Base-by-base conservation (phyloP, 306 rosid genomes). In the Rosa rugosa region DNA sequence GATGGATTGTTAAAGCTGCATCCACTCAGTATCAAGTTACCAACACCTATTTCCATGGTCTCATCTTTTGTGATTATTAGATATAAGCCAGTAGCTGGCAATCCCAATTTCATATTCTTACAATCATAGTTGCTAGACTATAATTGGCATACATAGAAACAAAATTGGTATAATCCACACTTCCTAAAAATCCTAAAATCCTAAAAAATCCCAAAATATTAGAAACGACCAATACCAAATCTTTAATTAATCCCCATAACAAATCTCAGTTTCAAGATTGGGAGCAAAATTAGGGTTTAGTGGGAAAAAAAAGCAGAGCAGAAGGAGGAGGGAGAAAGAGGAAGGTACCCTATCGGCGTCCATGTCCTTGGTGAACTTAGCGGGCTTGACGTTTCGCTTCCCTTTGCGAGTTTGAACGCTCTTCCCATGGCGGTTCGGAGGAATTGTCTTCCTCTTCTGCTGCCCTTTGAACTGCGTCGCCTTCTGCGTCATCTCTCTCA, bases 381-480 rank as follows among this genome's bases (percentile, higher is more conserved):
- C 77, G 1, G 98, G 97, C 88, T 94, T 94, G 38, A 94, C 78
- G 49, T 59, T 72, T 81, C 92, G 88, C 89, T 85, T 94, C 70
- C 98, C 98, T 82, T 94, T 94, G 69, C 96, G 96, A 79, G 71
- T 86, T 1, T 20, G 82, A 66, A 89, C 83, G 9, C 22, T 75
- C 79, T 94, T 94, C 10, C 98, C 98, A 83, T 94, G 98, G 69
- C 96, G 96, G 78, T 73, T 94, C 65, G 91, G 88, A 74, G 94
- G 89, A 57, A 92, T 82, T 4, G 91, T 83, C 69, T 94, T 94
- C 91, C 80, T 86, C 91, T 91, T 93, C 81, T 84, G 72, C 73
- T 91, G 81, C 44, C 98, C 98, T 63, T 91, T 94, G 94, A 91
- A 94, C 38, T 82, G 89, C 11, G 31, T 85, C 5, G 85, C 82